Evolutionary conservation across 73 alveolate genomes (phyloP).

Genomic region (Symbiodinium natans): DNA sequence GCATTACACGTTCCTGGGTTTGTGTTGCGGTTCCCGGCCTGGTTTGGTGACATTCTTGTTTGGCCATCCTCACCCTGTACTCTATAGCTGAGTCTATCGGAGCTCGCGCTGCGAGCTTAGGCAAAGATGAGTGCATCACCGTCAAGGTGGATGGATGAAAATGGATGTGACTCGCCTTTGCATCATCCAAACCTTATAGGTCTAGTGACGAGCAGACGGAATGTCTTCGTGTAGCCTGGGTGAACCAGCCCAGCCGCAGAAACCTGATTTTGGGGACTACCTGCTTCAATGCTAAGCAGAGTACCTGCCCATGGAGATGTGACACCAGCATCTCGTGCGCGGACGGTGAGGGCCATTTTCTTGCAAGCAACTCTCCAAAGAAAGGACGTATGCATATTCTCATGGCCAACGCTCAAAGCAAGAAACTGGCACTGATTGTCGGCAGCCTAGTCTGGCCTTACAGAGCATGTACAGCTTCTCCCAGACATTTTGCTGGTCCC

Average conservation of each 20-base stretch:
- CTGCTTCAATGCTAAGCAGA: conserved; percentile 3
- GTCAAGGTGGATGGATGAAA: background rate
- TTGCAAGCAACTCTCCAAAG: background rate
- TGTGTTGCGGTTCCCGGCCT: too few relatives aligned
- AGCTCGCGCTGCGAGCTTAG: background rate
- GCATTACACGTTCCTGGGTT: too few relatives aligned
- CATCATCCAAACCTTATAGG: too few relatives aligned
- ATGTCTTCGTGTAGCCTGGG: background rate
- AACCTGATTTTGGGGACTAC: background rate
- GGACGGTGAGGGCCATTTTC: background rate
- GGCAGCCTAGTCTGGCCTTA: conserved; percentile 21
- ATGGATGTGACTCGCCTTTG: too few relatives aligned
- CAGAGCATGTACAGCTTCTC: background rate
- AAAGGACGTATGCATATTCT: too few relatives aligned
- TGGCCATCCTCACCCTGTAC: too few relatives aligned
- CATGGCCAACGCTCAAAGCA: too few relatives aligned
- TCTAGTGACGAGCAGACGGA: too few relatives aligned
- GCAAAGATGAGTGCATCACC: conserved; percentile 13
- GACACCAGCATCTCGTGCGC: background rate
- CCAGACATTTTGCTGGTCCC: background rate
- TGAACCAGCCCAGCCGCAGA: conserved; percentile 9
- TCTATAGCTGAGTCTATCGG: too few relatives aligned
- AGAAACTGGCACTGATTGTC: background rate
- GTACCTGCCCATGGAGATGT: background rate
- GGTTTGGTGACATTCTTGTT: too few relatives aligned